Evolutionary conservation across 768 basidiomycete genomes (phyloP).

Genomic region (Trametes elegans): DNA sequence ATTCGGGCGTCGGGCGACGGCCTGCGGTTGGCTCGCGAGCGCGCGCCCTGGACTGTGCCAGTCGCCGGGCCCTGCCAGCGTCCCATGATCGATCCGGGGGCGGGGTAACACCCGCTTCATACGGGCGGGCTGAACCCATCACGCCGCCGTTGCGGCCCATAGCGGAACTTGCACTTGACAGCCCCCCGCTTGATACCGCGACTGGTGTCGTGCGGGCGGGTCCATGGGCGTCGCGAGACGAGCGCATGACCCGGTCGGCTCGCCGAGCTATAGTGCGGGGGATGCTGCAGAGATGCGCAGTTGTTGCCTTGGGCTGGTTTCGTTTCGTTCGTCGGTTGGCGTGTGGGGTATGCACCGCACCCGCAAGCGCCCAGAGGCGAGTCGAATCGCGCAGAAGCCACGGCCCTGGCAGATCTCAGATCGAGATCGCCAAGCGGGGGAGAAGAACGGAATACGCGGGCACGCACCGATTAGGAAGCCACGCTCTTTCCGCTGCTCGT

Average conservation of each 20-base stretch:
- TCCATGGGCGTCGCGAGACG: too few species aligned
- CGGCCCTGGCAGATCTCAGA: neutral
- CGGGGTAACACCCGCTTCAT: neutral
- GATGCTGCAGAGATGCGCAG: too few species aligned
- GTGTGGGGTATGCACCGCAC: neutral
- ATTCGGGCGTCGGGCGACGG: neutral
- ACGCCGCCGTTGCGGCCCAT: neutral
- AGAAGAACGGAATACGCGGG: slow-evolving; percentile 2
- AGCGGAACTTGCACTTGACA: neutral
- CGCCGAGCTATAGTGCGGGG: too few species aligned
- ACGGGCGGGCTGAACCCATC: neutral
- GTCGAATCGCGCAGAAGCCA: neutral
- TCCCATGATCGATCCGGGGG: slow-evolving; percentile 6
- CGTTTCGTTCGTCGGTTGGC: too few species aligned
- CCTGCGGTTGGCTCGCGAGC: too few species aligned
- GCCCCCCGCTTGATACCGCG: too few species aligned
- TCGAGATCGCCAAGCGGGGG: slow-evolving; percentile 10
- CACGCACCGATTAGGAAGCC: slow-evolving; percentile 1
- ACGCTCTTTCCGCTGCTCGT: neutral
- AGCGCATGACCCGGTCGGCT: too few species aligned
- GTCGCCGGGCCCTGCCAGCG: too few species aligned
- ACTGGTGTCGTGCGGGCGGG: too few species aligned
- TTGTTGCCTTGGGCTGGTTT: too few species aligned
- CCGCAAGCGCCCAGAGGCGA: neutral
- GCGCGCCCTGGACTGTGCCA: too few species aligned